Evolutionary conservation across 805 yeast genomes (phyloP), one percentile per base, ranked within the genome.

Genomic region (Priceomyces melissophilus): DNA sequence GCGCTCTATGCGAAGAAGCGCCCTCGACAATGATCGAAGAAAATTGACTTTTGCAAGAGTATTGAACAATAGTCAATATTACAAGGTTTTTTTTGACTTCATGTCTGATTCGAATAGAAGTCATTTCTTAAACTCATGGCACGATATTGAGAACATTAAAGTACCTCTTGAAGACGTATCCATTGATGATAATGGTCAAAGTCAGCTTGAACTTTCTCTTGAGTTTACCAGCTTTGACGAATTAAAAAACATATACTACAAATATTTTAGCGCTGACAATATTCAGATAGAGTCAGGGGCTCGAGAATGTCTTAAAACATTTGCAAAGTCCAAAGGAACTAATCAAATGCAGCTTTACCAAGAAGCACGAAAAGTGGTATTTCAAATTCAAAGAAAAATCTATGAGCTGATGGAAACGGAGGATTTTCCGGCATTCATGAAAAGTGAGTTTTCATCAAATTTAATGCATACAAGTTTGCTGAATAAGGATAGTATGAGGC

Each of bases 151-250:
- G 45, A 69, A 75, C 0, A 72, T 87, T 30, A 78, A 80, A 50
- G 84, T 84, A 37, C 96, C 96, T 0, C 58, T 89, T 12, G 87
- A 81, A 46, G 84, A 76, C 42, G 32, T 54, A 15, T 41, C 53
- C 16, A 41, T 54, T 4, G 60, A 62, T 32, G 56, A 63, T 15
- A 54, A 55, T 33, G 61, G 58, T 1, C 55, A 51, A 15, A 55
- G 58, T 37, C 60, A 49, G 30, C 55, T 74, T 44, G 52, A 68
- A 1, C 44, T 71, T 4, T 63, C 68, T 2, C 50, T 67, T 10
- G 78, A 72, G 41, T 62, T 73, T 37, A 59, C 76, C 0, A 78
- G 75, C 37, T 59, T 67, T 3, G 78, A 74, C 5, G 89, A 83
- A 41, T 71, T 84, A 8, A 55, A 61, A 6, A 69, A 61, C 11